These are phyloP conservation scores for Pseudogymnoascus sp. DNA, from an alignment of 2,329 filamentous ascomycete genomes.

Conservation along the genomic window DNA sequence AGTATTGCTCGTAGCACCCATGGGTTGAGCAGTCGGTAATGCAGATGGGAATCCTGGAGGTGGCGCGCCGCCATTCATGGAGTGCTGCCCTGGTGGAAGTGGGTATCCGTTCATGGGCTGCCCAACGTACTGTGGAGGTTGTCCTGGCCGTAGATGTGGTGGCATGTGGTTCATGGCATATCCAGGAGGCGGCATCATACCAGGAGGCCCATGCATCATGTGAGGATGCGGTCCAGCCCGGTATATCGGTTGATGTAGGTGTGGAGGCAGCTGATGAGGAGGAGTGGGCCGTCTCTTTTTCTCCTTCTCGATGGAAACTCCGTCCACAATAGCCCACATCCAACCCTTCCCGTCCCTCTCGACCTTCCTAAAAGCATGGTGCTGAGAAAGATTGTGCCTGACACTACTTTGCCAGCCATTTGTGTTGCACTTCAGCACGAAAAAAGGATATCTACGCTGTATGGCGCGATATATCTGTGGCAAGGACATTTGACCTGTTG, in stretches of 20 bases:
- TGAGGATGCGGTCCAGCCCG: conserved; percentile 20
- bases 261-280: conserved; percentile 28
- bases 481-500: conserved; percentile 44
- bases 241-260: conserved; percentile 25
- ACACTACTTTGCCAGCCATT: conserved; percentile 56
- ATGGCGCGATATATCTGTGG: conserved; percentile 55
- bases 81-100: conserved; percentile 13
- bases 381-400: conserved; percentile 52
- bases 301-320: conserved; percentile 48
- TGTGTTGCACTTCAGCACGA: conserved; percentile 45
- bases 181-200: conserved; percentile 21
- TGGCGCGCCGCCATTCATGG: conserved; percentile 14
- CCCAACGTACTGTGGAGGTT: conserved; percentile 20
- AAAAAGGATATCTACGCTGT: conserved; percentile 50
- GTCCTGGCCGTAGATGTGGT: conserved; percentile 20
- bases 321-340: conserved; percentile 47
- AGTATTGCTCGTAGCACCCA: conserved; percentile 14
- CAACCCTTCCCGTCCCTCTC: conserved; percentile 48
- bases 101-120: conserved; percentile 18
- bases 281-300: conserved; percentile 40
- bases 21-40: conserved; percentile 19
- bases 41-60: conserved; percentile 14
- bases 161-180: conserved; percentile 20
- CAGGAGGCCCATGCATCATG: conserved; percentile 19
- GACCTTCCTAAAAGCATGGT: conserved; percentile 47